Percentiles rank a stretch among this genome's conserved stretches.
phyloP scores from a whole-genome alignment of 768 basidiomycete species.

The Suillus brevipes region DNA sequence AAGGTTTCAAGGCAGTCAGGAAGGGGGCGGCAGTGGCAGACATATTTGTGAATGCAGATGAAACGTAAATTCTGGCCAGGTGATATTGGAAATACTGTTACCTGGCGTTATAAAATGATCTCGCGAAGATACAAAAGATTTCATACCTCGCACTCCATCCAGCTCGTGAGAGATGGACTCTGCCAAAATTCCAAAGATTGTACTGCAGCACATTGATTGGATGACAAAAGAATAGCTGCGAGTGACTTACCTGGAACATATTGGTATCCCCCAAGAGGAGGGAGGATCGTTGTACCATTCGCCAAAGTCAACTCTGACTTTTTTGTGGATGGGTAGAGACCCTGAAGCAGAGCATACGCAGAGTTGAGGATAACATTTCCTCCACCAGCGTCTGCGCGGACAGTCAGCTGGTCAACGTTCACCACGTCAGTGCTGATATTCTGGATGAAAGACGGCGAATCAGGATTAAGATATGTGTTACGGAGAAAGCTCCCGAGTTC shows the following conservation, averaged over 20 bases:
- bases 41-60: constrained; percentile 24
- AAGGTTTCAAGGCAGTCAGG: constrained; percentile 25
- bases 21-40: constrained; percentile 24
- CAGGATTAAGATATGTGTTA: constrained; percentile 59
- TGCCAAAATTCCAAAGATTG: constrained; percentile 56
- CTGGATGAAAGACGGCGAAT: constrained; percentile 65
- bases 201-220: constrained; percentile 12
- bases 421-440: constrained; percentile 66
- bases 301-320: constrained; percentile 69
- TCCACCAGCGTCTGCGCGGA: constrained; percentile 78
- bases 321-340: constrained; percentile 75
- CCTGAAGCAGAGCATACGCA: constrained; percentile 79
- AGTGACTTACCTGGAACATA: constrained; percentile 58
- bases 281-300: constrained; percentile 65
- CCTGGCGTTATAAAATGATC: not conserved
- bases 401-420: constrained; percentile 66
- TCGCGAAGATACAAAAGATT: not conserved
- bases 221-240: not conserved
- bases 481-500: constrained; percentile 60
- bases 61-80: constrained; percentile 31
- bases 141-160: constrained; percentile 59
- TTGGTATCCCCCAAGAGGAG: constrained; percentile 84
- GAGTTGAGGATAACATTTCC: constrained; percentile 83
- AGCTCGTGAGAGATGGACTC: constrained; percentile 71
- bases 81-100: constrained; percentile 30